Evolutionary conservation across 192 early-diverging fungal species (phyloP), one percentile per base, ranked within the genome.

Genomic region (Backusella sp.): DNA sequence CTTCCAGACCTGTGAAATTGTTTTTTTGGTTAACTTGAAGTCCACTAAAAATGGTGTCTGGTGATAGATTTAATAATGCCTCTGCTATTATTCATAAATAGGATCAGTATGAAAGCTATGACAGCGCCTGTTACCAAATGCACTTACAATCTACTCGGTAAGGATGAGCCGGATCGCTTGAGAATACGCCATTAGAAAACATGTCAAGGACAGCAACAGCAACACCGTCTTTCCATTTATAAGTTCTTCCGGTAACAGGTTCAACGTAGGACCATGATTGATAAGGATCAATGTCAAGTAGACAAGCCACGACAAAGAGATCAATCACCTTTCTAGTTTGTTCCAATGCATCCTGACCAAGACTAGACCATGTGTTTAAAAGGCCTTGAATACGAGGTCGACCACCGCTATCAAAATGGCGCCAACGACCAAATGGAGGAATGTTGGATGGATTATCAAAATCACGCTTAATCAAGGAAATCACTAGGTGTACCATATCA

Each of bases 261-360:
- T 94, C 91, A 34, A 80, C 74, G 80, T 90, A 98, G 26, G 80
- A 84, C 96, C 96, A 98, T 17, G 80, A 39, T 73, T 86, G 86
- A 5, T 94, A 94, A 0, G 96, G 94, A 0, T 95, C 95, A 2
- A 95, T 93, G 73, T 98, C 96, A 19, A 98, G 82, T 6, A 98
- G 87, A 19, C 96, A 94, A 6, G 93, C 93, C 2, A 96, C 92
- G 6, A 96, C 89, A 74, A 94, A 91, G 67, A 98, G 81, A 79
- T 98, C 96, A 8, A 96, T 79, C 4, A 94, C 68, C 4, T 95
- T 85, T 14, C 93, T 86, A 14, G 89, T 88, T 19, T 88, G 90
- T 75, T 89, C 89, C 9, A 91, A 62, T 15, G 73, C 70, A 34
- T 76, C 74, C 17, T 80, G 75, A 2, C 78, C 73, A 12, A 79